Evolutionary conservation across 257 asterid species (phyloP), one percentile per base, ranked within the genome.

Genomic region (Solanum lycopersicoides): DNA sequence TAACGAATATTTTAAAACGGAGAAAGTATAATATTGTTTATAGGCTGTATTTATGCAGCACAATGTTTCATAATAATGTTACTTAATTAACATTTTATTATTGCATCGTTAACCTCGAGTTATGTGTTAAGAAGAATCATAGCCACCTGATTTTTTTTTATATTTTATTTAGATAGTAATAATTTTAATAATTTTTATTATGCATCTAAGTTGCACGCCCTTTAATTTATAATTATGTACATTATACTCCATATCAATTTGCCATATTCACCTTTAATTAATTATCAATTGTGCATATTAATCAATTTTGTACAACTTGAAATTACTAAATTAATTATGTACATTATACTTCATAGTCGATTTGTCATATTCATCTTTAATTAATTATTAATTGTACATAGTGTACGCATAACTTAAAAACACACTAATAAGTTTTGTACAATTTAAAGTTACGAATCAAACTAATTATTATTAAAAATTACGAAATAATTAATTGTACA

Each of bases 71-170:
- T 25, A 79, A 25, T 76, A 68, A 32, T 34, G 56, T 65, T 44
- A 89, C 89, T 35, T 50, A 83, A 75, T 87, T 83, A 83, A 20
- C 82, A 75, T 74, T 87, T 63, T 39, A 25, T 86, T 85, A 73
- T 44, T 63, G 41, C 83, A 39, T 50, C 68, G 69, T 30, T 76
- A 75, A 68, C 83, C 90, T 87, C 87, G 88, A 85, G 76, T 50
- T 25, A 21, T 63, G 91, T 89, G 91, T 66, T 82, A 75, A 3
- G 69, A 82, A 53, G 74, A 76, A 75, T 72, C 86, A 35, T 59
- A 32, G 63, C 45, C 68, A 86, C 85, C 85, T 80, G 77, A 88
- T 39, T 79, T 39, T 21, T 21, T 39, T 69, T 28, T 9, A 47
- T 80, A 39, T 83, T 56, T 68, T 68, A 41, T 42, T 66, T 20